These are phyloP conservation scores for Peziza echinospora DNA, from an alignment of 495 filamentous ascomycete genomes.

Conservation along the genomic window DNA sequence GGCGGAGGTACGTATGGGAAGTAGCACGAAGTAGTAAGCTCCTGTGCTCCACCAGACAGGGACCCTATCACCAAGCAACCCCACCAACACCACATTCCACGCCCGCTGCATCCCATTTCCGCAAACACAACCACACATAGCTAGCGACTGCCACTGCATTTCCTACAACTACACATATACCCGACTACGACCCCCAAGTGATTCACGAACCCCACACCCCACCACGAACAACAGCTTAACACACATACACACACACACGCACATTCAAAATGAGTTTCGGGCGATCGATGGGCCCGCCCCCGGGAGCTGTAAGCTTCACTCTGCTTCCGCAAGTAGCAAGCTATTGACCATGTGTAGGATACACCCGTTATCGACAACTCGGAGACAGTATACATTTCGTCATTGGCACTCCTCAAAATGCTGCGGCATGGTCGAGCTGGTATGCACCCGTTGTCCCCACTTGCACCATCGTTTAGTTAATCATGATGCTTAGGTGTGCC, in stretches of 20 bases:
- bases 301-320: constrained; percentile 47
- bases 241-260: neutral
- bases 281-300: constrained; percentile 40
- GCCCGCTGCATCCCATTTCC: too few relatives aligned
- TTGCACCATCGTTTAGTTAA: neutral
- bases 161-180: too few relatives aligned
- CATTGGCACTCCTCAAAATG: constrained; percentile 94
- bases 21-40: too few relatives aligned
- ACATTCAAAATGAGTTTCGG: constrained; percentile 16
- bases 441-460: constrained; percentile 10
- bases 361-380: constrained; percentile 75
- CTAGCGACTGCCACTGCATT: too few relatives aligned
- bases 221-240: neutral
- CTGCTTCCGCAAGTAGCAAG: neutral
- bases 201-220: too few relatives aligned
- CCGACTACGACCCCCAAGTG: too few relatives aligned
- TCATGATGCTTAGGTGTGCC: constrained; percentile 36
- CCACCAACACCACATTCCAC: too few relatives aligned
- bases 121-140: too few relatives aligned
- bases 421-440: constrained; percentile 87
- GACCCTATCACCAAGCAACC: too few relatives aligned
- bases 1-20: too few relatives aligned
- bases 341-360: constrained; percentile 5
- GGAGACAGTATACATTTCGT: constrained; percentile 98
- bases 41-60: too few relatives aligned